phyloP scores from a whole-genome alignment of 768 basidiomycete species.

The Gelatoporia subvermispora region DNA sequence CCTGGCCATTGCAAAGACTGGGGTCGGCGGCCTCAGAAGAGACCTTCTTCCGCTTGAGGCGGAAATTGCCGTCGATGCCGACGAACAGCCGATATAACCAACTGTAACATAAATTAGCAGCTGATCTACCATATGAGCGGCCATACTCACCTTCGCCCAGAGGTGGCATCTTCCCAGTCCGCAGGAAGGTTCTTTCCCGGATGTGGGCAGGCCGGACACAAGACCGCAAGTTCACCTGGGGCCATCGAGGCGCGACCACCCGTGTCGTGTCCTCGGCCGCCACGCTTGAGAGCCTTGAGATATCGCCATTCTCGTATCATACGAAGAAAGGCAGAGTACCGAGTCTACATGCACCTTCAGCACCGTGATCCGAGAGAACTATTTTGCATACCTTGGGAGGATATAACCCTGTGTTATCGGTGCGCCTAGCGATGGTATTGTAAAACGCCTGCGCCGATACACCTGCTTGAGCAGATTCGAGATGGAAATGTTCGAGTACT shows the following conservation, averaged over 20 bases:
- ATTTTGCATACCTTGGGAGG: conserved; percentile 3
- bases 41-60: conserved; percentile 17
- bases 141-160: conserved; percentile 8
- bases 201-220: conserved; percentile 22
- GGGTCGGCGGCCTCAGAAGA: conserved; percentile 14
- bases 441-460: conserved; percentile 30
- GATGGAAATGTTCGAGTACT: conserved; percentile 27
- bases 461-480: conserved; percentile 29
- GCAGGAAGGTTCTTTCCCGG: conserved; percentile 15
- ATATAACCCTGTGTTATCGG: conserved; percentile 26
- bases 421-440: conserved; percentile 15
- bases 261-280: conserved; percentile 17
- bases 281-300: conserved; percentile 16
- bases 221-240: conserved; percentile 12
- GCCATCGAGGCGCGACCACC: conserved; percentile 3
- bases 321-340: conserved; percentile 9
- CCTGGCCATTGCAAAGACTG: conserved; percentile 18
- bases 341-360: conserved; percentile 10
- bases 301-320: conserved; percentile 17
- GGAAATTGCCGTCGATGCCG: conserved; percentile 27
- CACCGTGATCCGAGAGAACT: too few species aligned
- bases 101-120: conserved; percentile 6
- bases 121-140: background rate
- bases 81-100: conserved; percentile 22
- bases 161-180: conserved; percentile 11